Evolutionary conservation across 768 basidiomycete genomes (phyloP), one percentile per base, ranked within the genome.

Genomic region (Pulveroboletus sp.): DNA sequence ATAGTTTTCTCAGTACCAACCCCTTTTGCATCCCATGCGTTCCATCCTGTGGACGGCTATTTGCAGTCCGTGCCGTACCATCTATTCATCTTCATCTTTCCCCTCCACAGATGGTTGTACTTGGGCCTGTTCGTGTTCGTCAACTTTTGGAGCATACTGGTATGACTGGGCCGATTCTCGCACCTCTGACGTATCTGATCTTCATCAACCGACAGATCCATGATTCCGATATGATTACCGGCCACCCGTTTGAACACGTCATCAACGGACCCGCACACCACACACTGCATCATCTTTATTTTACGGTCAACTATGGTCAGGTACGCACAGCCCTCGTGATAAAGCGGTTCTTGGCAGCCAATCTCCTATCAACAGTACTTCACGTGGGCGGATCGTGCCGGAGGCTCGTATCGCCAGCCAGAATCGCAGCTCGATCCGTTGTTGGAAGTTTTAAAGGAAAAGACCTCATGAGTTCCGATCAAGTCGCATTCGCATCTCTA

Each of bases 261-360:
- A 93, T 99, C 71, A 99, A 98, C 70, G 93, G 93, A n/a, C 95
- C 96, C 3, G 92, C 94, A 2, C 96, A 99, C 60, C 96, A 99
- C 67, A 98, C 94, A 0, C 75, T 97, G 36, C 95, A 97, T 66
- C 96, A 98, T 63, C 72, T 99, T 19, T 95, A 94, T 74, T 98
- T 97, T 73, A 96, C 88, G 36, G 87, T 89, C 58, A 98, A 98
- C 74, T 95, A 93, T 68, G 93, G 93, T 20, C 91, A 93, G 76
- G 84, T 85, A 65, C 57, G 73, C 68, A 59, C 86, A 39, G 27
- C 44, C 37, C 16, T 45, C 13, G 51, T 38, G 48, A 52, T 44
- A 41, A 12, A 14, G 31, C n/a, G 22, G 9, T 6, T 7, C 6
- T 29, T 16, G 29, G 7, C 41, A 44, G 51, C 61, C 60, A 44